Evolutionary conservation across 306 rosid species (phyloP).

Genomic region (Prinsepia uniflora): DNA sequence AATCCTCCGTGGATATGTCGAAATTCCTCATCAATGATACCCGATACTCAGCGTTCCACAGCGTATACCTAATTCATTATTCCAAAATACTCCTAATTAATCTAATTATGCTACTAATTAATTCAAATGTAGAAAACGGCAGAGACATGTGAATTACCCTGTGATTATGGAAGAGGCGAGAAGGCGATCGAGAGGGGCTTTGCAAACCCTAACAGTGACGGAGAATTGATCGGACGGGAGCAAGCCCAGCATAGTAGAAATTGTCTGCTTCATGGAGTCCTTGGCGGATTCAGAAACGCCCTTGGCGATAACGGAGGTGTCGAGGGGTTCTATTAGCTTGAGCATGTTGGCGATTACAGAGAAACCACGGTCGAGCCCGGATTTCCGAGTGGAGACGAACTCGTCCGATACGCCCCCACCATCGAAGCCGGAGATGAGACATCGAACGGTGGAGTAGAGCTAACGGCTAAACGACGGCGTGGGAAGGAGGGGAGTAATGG

Average conservation of each 20-base stretch:
- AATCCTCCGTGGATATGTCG: conserved; percentile 41
- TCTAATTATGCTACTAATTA: background rate
- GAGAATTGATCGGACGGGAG: conserved; percentile 87
- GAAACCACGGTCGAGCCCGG: conserved; percentile 65
- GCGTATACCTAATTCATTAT: conserved; percentile 58
- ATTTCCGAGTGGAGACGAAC: conserved; percentile 72
- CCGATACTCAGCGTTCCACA: conserved; percentile 96
- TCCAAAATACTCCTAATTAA: background rate
- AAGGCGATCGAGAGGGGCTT: conserved; percentile 66
- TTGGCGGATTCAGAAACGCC: conserved; percentile 75
- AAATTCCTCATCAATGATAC: conserved; percentile 77
- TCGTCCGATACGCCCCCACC: conserved; percentile 84
- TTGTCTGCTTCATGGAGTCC: conserved; percentile 96
- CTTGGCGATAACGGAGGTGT: conserved; percentile 70
- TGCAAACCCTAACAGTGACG: conserved; percentile 58
- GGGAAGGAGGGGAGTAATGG: conserved; percentile 17
- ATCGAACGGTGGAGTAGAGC: conserved; percentile 24
- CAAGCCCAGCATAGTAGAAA: conserved; percentile 86
- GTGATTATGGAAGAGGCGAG: conserved; percentile 87
- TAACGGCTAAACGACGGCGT: conserved; percentile 20
- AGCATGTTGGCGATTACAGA: conserved; percentile 85
- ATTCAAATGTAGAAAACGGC: background rate
- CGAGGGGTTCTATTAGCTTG: conserved; percentile 75
- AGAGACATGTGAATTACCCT: conserved; percentile 42
- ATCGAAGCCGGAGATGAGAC: conserved; percentile 61